Conservation (phyloP, 139 green algal species). For the Coccomyxa sp. region DNA sequence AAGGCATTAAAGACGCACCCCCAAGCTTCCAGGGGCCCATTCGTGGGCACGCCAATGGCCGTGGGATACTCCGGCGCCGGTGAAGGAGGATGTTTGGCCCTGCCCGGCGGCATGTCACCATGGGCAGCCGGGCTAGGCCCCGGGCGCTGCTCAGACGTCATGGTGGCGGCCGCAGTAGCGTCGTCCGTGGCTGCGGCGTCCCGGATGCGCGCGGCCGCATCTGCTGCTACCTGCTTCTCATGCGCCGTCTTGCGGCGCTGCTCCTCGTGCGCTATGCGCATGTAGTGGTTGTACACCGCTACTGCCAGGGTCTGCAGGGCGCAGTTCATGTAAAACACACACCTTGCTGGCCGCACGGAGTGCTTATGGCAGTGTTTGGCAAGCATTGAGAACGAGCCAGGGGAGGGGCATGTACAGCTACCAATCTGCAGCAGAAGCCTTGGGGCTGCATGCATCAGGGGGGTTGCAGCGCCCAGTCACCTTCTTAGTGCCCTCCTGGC, state of each 20-base stretch:
- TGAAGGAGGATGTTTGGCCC: background rate
- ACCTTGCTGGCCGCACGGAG: background rate
- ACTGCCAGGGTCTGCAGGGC: conserved; percentile 67
- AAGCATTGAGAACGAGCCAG: background rate
- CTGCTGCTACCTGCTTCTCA: background rate
- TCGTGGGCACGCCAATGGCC: background rate
- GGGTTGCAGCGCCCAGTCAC: conserved; percentile 5
- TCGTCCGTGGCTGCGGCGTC: background rate
- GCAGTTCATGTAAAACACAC: background rate
- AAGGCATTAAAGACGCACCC: too few species aligned
- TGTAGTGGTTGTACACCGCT: conserved; percentile 90
- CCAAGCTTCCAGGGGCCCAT: background rate
- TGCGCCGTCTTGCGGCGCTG: conserved; percentile 19
- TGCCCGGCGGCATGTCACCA: background rate
- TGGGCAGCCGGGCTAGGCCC: background rate
- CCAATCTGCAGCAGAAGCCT: background rate
- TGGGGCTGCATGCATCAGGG: background rate
- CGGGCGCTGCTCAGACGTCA: background rate
- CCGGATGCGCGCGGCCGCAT: conserved; percentile 4
- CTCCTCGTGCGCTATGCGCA: conserved; percentile 52
- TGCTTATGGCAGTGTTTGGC: background rate
- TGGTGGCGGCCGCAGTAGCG: background rate
- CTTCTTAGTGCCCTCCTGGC: conserved; percentile 74
- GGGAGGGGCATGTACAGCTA: background rate
- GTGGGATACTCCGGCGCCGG: too few species aligned